These are phyloP conservation scores for Cyclospora cayetanensis DNA, from an alignment of 169 alveolate genomes.

Conservation along the genomic window DNA sequence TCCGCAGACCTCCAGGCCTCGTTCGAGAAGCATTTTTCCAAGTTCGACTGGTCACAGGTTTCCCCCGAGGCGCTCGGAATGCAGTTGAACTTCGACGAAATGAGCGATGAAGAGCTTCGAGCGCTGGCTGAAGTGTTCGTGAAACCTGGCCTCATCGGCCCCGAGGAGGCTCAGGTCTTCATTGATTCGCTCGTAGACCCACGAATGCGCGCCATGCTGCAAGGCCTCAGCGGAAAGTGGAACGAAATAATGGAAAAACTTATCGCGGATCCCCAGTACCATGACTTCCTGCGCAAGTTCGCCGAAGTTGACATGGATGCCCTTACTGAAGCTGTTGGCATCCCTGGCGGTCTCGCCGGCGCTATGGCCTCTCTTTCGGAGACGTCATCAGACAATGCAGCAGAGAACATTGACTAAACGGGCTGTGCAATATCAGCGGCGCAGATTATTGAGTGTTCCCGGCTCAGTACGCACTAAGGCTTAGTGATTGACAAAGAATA, in stretches of 20 bases:
- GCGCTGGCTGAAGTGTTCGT: background rate
- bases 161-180: slow-evolving; percentile 1
- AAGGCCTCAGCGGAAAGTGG: background rate
- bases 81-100: slow-evolving; percentile 30
- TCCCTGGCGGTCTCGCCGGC: background rate
- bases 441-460: no score
- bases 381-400: no score
- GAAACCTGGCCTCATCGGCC: slow-evolving; percentile 9
- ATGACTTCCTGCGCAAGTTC: background rate
- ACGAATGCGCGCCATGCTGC: slow-evolving; percentile 34
- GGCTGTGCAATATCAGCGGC: no score
- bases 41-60: background rate
- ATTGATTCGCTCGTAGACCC: slow-evolving; percentile 23
- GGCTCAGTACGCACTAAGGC: no score
- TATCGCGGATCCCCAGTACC: slow-evolving; percentile 10
- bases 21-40: background rate
- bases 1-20: background rate
- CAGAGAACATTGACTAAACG: no score
- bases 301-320: background rate
- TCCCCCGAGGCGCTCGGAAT: slow-evolving; percentile 44
- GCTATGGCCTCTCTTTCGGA: no score
- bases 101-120: slow-evolving; percentile 9
- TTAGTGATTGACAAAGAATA: no score
- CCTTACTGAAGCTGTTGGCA: background rate
- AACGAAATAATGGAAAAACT: background rate